phyloP scores from a whole-genome alignment of 768 basidiomycete genomes.

The Collybiopsis luxurians region DNA sequence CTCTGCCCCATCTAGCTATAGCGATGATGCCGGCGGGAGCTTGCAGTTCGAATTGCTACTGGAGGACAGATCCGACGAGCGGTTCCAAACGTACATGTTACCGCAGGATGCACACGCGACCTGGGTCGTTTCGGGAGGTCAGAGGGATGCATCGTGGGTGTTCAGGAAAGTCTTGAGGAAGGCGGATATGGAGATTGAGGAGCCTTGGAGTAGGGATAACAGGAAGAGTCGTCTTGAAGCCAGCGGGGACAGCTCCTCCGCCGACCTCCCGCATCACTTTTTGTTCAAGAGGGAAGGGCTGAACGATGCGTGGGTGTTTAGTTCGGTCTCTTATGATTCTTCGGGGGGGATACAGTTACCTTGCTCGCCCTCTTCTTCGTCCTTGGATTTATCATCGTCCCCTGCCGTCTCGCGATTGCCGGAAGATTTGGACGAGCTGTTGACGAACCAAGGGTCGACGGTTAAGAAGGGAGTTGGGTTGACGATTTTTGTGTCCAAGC shows the following conservation, averaged over 20 bases:
- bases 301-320: constrained; percentile 1
- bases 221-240: too few species aligned
- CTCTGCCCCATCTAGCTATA: too few species aligned
- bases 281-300: not conserved
- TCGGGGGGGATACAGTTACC: not conserved
- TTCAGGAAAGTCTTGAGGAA: not conserved
- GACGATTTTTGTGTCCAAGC: not conserved
- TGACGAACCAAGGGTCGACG: not conserved
- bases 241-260: not conserved
- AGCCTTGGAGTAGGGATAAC: too few species aligned
- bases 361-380: too few species aligned
- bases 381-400: too few species aligned
- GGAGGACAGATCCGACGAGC: not conserved
- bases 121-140: not conserved
- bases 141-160: constrained; percentile 1
- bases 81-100: not conserved
- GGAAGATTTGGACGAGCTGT: not conserved
- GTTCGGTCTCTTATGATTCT: not conserved
- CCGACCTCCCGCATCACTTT: not conserved
- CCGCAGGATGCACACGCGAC: not conserved
- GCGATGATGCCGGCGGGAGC: not conserved
- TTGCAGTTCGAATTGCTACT: not conserved
- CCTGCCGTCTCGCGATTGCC: not conserved
- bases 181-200: too few species aligned
- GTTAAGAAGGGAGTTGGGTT: not conserved